Base-by-base conservation (phyloP, 192 early-diverging fungal genomes). In the Kickxella alabastrina region DNA sequence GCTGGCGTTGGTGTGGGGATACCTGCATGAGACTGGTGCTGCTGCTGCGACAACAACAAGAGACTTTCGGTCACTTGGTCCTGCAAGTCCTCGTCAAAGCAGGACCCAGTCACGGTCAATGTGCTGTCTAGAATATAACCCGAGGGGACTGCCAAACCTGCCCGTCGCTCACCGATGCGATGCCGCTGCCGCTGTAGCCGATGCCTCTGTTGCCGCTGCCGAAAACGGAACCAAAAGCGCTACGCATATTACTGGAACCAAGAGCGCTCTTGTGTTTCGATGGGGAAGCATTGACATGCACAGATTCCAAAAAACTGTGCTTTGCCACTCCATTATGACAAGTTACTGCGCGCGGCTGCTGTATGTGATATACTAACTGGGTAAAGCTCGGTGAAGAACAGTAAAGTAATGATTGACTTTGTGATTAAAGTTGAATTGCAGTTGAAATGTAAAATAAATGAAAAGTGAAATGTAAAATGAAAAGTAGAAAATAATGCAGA, bases 281-380 rank as follows among this genome's bases (percentile, higher is more conserved):
- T 69, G 57, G 18, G 73, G 53, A 24, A 75, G 62, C 65, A 75
- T 46, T 43, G 66, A 68, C 52, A 75, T 57, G 66, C 65, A 64
- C 50, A 75, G 43, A 38, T 68, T 68, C 65, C 61, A 75, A 37
- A 61, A 41, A 23, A 62, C 58, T 14, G 52, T 46, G 49, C 46
- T 69, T 27, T 65, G 50, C 65, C 73, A 76, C 42, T 43, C 47
- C 66, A 76, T 68, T n/a, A n/a, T n/a, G n/a, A n/a, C n/a, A n/a
- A n/a, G n/a, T n/a, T n/a, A n/a, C n/a, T n/a, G n/a, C n/a, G n/a
- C n/a, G n/a, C n/a, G n/a, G n/a, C n/a, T n/a, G n/a, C n/a, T n/a
- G n/a, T n/a, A n/a, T n/a, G n/a, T n/a, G n/a, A n/a, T n/a, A n/a
- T n/a, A n/a, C n/a, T n/a, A n/a, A n/a, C n/a, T n/a, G n/a, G n/a